Evolutionary conservation across 441 rosid species (phyloP).

Genomic region (Corymbia citriodora): DNA sequence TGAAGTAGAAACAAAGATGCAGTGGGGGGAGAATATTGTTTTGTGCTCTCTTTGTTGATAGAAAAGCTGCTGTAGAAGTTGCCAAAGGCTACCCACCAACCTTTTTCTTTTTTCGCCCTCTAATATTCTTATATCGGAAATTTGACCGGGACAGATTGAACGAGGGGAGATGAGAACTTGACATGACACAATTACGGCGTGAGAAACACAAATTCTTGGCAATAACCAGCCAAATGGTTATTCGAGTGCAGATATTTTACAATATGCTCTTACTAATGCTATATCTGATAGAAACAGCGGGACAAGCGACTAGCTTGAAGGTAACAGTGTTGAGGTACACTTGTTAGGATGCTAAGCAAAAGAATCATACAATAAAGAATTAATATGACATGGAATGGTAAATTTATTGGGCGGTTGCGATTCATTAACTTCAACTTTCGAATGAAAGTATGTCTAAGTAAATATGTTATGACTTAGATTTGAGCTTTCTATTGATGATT

Average conservation of each 20-base stretch:
- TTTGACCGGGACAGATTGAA: neutral
- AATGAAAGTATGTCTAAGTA: neutral
- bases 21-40: neutral
- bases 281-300: neutral
- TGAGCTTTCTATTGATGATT: neutral
- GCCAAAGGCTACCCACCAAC: neutral
- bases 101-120: neutral
- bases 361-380: neutral
- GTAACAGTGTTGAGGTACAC: neutral
- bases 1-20: neutral
- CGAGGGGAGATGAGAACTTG: neutral
- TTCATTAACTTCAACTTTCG: neutral
- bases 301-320: too few species aligned
- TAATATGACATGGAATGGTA: neutral
- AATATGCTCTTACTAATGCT: neutral
- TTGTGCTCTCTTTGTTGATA: neutral
- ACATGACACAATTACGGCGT: neutral
- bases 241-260: neutral
- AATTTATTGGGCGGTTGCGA: neutral
- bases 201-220: too few species aligned
- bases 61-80: neutral
- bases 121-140: neutral
- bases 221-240: too few species aligned
- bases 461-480: fast-evolving
- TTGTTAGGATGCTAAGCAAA: neutral